Percentiles rank a stretch among this genome's conserved stretches.
Conservation (phyloP, 257 asterid species). For the Forsythia suspensa region DNA sequence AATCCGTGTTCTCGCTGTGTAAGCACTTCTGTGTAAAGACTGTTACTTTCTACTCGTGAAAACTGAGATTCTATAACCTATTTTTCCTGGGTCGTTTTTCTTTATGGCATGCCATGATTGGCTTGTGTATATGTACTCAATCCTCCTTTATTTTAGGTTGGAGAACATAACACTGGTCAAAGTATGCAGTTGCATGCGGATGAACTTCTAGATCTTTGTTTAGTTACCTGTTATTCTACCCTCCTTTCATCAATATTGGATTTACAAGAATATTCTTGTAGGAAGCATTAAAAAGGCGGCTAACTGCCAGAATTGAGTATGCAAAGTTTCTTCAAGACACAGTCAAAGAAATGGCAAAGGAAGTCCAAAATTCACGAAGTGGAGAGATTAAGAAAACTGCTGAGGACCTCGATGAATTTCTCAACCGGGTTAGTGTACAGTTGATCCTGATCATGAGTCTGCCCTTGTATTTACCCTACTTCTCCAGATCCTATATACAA, state of each 20-base stretch:
- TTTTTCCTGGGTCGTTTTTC: background rate
- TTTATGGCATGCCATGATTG: conserved; percentile 13
- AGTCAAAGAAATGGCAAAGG: conserved; percentile 90
- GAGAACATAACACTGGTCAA: conserved; percentile 8
- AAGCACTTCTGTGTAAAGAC: conserved; percentile 4
- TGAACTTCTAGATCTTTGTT: background rate
- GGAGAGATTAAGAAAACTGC: conserved; percentile 88
- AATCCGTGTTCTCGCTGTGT: background rate
- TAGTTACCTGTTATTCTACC: conserved; percentile 18
- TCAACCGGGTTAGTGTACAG: conserved; percentile 52
- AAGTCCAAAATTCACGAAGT: conserved; percentile 74
- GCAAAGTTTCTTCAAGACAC: conserved; percentile 91
- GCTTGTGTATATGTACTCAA: conserved; percentile 6
- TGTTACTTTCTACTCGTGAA: background rate
- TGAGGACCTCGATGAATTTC: conserved; percentile 84
- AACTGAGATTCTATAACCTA: conserved; percentile 9
- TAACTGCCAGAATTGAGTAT: conserved; percentile 78
- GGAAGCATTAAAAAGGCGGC: conserved; percentile 80
- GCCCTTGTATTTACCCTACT: background rate
- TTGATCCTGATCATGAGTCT: conserved; percentile 8
- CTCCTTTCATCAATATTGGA: conserved; percentile 13
- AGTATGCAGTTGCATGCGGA: conserved; percentile 20
- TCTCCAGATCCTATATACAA: conserved; percentile 17
- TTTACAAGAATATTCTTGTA: conserved; percentile 26
- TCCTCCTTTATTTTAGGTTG: conserved; percentile 9